Percentiles rank a stretch among this genome's conserved stretches.
These are phyloP conservation scores for Xylaria arbuscula DNA, from an alignment of 2,329 filamentous ascomycete species.

Conservation along the genomic window DNA sequence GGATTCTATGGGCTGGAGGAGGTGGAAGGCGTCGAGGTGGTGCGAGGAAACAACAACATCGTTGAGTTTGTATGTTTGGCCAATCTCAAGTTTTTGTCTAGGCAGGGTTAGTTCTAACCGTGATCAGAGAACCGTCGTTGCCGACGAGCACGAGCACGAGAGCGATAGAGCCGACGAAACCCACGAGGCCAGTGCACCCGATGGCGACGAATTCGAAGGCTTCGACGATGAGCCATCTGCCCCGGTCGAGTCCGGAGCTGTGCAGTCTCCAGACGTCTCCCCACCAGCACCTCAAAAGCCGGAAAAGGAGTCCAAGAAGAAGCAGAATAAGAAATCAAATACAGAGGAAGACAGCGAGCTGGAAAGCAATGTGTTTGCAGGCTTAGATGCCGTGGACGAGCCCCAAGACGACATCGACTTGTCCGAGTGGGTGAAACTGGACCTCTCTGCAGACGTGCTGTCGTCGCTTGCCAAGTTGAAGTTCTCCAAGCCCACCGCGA, in stretches of 20 bases:
- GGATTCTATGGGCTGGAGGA: conserved; percentile 94
- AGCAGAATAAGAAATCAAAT: conserved; percentile 47
- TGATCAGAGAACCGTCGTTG: conserved; percentile 43
- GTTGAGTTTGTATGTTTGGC: conserved; percentile 64
- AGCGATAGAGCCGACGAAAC: conserved; percentile 29
- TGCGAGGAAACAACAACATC: conserved; percentile 68
- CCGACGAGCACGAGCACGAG: conserved; percentile 26
- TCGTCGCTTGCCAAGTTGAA: conserved; percentile 81
- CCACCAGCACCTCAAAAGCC: conserved; percentile 43
- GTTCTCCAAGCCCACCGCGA: conserved; percentile 82
- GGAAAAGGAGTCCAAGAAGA: conserved; percentile 42
- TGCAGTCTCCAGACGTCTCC: conserved; percentile 33
- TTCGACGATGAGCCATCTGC: conserved; percentile 64
- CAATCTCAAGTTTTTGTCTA: background rate
- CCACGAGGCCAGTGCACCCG: conserved; percentile 33
- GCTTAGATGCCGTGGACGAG: conserved; percentile 65
- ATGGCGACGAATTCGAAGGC: conserved; percentile 68
- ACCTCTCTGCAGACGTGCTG: conserved; percentile 77
- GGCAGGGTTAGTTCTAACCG: conserved; percentile 19
- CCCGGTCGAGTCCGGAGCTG: conserved; percentile 39
- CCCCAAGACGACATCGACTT: conserved; percentile 73
- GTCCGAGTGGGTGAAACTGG: conserved; percentile 80
- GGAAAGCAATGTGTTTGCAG: conserved; percentile 64
- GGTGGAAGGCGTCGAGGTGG: conserved; percentile 89
- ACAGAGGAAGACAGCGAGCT: conserved; percentile 55